Evolutionary conservation across 2,329 filamentous ascomycete species (phyloP).

Genomic region (Phaeoacremonium minimum): DNA sequence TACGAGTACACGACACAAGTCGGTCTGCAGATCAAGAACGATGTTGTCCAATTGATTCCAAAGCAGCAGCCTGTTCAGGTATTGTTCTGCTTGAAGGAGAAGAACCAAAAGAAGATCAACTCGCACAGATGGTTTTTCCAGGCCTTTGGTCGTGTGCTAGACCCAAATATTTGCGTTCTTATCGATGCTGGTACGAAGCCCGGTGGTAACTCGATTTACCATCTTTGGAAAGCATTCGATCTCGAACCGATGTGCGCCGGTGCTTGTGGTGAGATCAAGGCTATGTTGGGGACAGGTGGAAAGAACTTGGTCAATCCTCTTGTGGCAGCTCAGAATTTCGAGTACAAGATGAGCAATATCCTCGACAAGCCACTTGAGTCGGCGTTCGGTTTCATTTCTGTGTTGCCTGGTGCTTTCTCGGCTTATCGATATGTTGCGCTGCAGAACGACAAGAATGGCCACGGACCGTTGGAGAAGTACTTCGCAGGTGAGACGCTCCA

Average conservation of each 20-base stretch:
- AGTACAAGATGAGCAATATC: constrained; percentile 99
- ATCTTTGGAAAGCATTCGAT: constrained; percentile 98
- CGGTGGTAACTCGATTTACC: constrained; percentile 91
- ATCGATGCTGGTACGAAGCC: constrained; percentile 95
- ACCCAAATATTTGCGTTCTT: constrained; percentile 95
- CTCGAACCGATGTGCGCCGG: constrained; percentile 96
- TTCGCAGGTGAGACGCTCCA: constrained; percentile 11
- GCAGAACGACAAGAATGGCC: constrained; percentile 92
- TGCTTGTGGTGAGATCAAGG: constrained; percentile 98
- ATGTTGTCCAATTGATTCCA: constrained; percentile 77
- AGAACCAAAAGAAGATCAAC: constrained; percentile 99
- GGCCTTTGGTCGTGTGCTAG: constrained; percentile 85
- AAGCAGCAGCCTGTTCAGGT: constrained; percentile 91
- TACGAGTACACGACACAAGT: constrained; percentile 94
- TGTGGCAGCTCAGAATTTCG: constrained; percentile 95
- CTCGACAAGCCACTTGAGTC: constrained; percentile 96
- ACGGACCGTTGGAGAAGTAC: constrained; percentile 51
- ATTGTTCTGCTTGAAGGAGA: constrained; percentile 97
- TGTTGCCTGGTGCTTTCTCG: constrained; percentile 96
- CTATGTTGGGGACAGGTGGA: constrained; percentile 81
- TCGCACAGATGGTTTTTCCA: constrained; percentile 99
- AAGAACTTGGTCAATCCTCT: constrained; percentile 90
- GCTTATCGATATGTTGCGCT: constrained; percentile 92
- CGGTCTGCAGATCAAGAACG: constrained; percentile 83
- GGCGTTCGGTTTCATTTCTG: constrained; percentile 95